phyloP scores from a whole-genome alignment of 805 yeast species.

The Starmerella scarabaei region DNA sequence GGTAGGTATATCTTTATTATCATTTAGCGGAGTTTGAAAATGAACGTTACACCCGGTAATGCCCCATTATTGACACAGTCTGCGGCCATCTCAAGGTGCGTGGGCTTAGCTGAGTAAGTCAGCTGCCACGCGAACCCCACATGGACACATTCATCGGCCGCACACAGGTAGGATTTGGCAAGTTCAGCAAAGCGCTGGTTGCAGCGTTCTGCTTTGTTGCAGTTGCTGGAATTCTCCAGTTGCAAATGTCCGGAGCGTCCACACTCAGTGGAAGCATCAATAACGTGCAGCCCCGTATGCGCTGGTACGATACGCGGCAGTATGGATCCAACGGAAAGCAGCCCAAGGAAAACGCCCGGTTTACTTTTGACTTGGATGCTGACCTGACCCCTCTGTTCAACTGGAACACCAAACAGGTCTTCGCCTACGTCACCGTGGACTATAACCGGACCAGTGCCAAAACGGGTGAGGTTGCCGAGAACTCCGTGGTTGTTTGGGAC shows the following conservation, averaged over 20 bases:
- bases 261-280: constrained; percentile 13
- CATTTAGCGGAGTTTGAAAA: too few species aligned
- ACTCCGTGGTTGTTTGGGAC: constrained; percentile 85
- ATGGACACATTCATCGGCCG: constrained; percentile 29
- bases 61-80: too few species aligned
- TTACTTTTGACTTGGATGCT: constrained; percentile 55
- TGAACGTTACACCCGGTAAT: too few species aligned
- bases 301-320: constrained; percentile 29
- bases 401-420: constrained; percentile 97
- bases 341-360: constrained; percentile 63
- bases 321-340: constrained; percentile 55
- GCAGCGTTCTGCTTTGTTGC: constrained; percentile 24
- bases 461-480: constrained; percentile 25
- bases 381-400: constrained; percentile 74
- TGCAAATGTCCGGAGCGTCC: constrained; percentile 22
- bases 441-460: constrained; percentile 39
- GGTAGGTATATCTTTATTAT: too few species aligned
- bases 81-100: too few species aligned
- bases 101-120: too few species aligned
- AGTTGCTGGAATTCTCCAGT: constrained; percentile 21
- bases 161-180: constrained; percentile 26
- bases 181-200: constrained; percentile 25
- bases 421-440: constrained; percentile 78
- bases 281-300: constrained; percentile 16
- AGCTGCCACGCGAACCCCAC: too few species aligned